These are phyloP conservation scores for Penicillium tannophilum DNA, from an alignment of 495 filamentous ascomycete genomes.

Conservation along the genomic window DNA sequence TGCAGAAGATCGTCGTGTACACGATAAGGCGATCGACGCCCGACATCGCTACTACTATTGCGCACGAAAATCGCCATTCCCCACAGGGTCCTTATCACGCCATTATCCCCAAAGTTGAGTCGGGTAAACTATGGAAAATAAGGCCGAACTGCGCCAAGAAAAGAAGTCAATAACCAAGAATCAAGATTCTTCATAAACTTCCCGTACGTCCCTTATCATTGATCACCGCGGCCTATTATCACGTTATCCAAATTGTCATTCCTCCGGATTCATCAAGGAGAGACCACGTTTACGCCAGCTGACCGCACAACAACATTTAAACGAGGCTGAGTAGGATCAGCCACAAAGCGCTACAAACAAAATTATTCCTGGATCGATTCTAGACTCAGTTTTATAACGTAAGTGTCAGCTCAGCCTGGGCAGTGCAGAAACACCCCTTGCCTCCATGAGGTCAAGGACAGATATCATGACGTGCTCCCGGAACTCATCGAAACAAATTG, in stretches of 20 bases:
- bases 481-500: neutral
- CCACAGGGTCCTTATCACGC: constrained; percentile 1
- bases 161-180: too few species aligned
- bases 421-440: constrained; percentile 3
- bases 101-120: neutral
- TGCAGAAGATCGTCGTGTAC: neutral
- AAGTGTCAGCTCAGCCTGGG: neutral
- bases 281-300: neutral
- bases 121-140: neutral
- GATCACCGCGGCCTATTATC: neutral
- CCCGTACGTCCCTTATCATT: too few species aligned
- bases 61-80: neutral
- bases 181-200: too few species aligned
- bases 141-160: too few species aligned
- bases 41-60: constrained; percentile 14
- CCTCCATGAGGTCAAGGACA: neutral
- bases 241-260: constrained; percentile 10
- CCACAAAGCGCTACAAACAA: neutral
- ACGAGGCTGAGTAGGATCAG: neutral
- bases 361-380: neutral
- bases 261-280: neutral
- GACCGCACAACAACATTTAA: neutral
- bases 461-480: constrained; percentile 5
- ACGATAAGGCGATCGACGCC: constrained; percentile 12
- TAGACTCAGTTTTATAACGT: neutral